Evolutionary conservation across 306 rosid species (phyloP).

Genomic region (Glycine soja): DNA sequence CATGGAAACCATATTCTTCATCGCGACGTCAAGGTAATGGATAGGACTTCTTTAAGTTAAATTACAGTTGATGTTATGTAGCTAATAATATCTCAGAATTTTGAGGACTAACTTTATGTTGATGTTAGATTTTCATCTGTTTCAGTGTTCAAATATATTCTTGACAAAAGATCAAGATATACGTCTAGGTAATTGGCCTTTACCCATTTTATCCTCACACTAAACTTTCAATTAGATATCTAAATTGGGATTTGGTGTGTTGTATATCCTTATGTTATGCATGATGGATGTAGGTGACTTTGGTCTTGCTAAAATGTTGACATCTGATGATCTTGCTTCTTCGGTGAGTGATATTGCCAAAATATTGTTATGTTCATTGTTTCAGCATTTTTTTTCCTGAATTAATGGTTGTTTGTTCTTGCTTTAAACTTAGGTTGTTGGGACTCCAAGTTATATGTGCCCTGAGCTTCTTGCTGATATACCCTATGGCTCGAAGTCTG

Average conservation of each 20-base stretch:
- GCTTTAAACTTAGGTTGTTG: slow-evolving; percentile 74
- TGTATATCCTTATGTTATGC: slow-evolving; percentile 33
- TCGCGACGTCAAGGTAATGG: slow-evolving; percentile 94
- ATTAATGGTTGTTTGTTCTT: slow-evolving; percentile 23
- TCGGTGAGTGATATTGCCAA: slow-evolving; percentile 67
- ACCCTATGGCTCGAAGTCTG: slow-evolving; percentile 98
- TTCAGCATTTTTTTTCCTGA: not conserved
- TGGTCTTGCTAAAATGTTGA: slow-evolving; percentile 95
- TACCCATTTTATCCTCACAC: slow-evolving; percentile 13
- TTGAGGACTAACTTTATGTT: slow-evolving; percentile 36
- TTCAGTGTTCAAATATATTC: slow-evolving; percentile 98
- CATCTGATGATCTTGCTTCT: slow-evolving; percentile 97
- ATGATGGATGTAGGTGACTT: slow-evolving; percentile 80
- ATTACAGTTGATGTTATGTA: slow-evolving; percentile 9
- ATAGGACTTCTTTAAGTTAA: slow-evolving; percentile 39
- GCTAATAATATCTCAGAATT: slow-evolving; percentile 20
- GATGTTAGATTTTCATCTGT: slow-evolving; percentile 37
- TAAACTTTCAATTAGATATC: slow-evolving; percentile 1
- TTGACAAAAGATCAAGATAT: slow-evolving; percentile 90
- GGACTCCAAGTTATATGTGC: slow-evolving; percentile 98
- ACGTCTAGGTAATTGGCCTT: slow-evolving; percentile 72
- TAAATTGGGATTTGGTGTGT: slow-evolving; percentile 5
- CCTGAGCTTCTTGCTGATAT: slow-evolving; percentile 99
- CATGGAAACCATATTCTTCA: slow-evolving; percentile 93
- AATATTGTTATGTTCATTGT: not conserved